Base-by-base conservation (phyloP, 805 yeast genomes). In the Metschnikowia dekortorum region DNA sequence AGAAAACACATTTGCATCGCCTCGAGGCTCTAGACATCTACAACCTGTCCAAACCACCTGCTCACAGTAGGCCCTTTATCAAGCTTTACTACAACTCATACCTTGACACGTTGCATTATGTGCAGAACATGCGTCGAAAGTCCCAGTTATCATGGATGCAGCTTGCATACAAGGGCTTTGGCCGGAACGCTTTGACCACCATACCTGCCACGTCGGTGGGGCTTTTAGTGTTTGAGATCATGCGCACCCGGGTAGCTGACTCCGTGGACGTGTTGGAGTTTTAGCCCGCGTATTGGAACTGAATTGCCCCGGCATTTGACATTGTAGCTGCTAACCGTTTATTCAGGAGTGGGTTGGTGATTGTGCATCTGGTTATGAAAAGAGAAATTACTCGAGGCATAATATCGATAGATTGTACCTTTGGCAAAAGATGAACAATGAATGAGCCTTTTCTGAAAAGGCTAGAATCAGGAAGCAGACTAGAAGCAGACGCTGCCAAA, bases 181-280 rank as follows among this genome's bases (percentile, higher is more conserved):
- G 77, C 6, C 71, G 84, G 50, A 85, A 85, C 53, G 85, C 96
- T 0, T 61, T 87, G 44, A 78, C 89, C 0, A 82, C 87, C 1
- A 80, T 91, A 40, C 98, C 98, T 1, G 89, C 96, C 2, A 88
- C 97, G 0, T 86, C 95, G 39, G 80, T 89, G 39, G 97, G 96
- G 0, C 71, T 92, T 36, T 70, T 92, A 44, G 89, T 89, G 13
- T 82, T 92, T 65, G 97, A 92, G 66, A 84, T 88, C 18, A 77
- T 88, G 77, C 74, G 97, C 63, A 73, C 76, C 1, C 63, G 69
- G 35, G 51, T 74, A 26, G 57, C 73, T 0, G 75, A 69, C 44
- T 48, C 54, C 9, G 53, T 69, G 16, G 72, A 68, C 2, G 66
- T 62, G 28, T 29, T 43, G n/a, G 50, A 47, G 16, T 44, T 51